phyloP scores from a whole-genome alignment of 225 moss, liverwort and hornwort species.

The Lunularia cruciata region DNA sequence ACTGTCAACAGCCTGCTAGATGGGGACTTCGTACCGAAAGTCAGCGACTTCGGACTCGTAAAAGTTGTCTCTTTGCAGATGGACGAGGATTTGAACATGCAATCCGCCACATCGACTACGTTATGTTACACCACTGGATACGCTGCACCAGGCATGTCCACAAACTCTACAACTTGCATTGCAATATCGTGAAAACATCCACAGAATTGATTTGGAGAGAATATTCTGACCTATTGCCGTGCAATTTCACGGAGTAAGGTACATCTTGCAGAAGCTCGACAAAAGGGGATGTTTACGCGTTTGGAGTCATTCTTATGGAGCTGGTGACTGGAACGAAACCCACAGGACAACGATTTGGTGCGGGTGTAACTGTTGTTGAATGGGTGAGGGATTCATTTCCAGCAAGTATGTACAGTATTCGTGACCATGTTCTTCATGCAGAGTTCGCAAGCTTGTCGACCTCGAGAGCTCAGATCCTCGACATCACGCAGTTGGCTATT shows the following conservation, averaged over 20 bases:
- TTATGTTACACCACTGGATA: constrained; percentile 1
- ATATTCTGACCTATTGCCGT: neutral
- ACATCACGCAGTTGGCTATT: neutral
- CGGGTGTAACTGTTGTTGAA: neutral
- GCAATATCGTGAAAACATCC: neutral
- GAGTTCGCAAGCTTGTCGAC: neutral
- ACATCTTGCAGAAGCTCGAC: neutral
- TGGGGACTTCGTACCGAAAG: constrained; percentile 47
- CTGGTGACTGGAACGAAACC: neutral
- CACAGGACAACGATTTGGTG: neutral
- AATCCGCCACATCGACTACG: neutral
- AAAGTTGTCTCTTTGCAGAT: constrained; percentile 11
- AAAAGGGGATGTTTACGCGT: neutral
- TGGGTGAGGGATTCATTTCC: constrained; percentile 2
- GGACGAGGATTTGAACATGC: neutral
- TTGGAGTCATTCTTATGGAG: neutral
- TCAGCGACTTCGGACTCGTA: constrained; percentile 58
- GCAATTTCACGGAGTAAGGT: neutral
- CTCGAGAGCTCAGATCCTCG: neutral
- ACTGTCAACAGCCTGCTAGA: constrained; percentile 55
- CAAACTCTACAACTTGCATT: neutral
- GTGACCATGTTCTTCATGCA: neutral
- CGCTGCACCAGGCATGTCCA: neutral
- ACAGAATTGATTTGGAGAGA: neutral
- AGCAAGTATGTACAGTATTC: neutral